These are phyloP conservation scores for Maudiozyma humilis DNA, from an alignment of 1,139 yeast species.

Conservation along the genomic window DNA sequence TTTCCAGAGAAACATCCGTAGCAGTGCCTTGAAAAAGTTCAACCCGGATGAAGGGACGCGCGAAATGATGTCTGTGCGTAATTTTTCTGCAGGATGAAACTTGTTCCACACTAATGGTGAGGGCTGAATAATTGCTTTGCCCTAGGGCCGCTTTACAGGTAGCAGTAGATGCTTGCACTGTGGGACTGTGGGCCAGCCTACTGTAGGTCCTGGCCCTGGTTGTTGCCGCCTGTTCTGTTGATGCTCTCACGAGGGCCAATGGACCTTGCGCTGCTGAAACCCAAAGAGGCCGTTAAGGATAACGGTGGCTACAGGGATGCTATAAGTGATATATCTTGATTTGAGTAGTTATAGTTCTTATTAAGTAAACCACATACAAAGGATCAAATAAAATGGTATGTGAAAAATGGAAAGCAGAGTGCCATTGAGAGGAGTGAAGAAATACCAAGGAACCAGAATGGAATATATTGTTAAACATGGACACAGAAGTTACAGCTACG, in stretches of 20 bases:
- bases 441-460: background rate
- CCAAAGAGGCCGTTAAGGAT: background rate
- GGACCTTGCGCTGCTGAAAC: background rate
- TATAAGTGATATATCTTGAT: no score
- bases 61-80: no score
- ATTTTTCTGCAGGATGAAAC: no score
- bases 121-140: no score
- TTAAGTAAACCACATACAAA: background rate
- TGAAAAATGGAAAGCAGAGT: background rate
- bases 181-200: background rate
- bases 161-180: background rate
- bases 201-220: no score
- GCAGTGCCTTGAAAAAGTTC: no score
- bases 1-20: no score
- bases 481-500: no score
- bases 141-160: no score
- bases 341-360: background rate
- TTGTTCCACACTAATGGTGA: no score
- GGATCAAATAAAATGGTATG: background rate
- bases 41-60: no score
- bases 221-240: background rate
- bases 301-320: background rate
- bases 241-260: background rate
- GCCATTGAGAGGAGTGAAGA: background rate
- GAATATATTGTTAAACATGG: no score